Percentiles rank a stretch among this genome's conserved stretches.
Evolutionary conservation across 805 yeast species (phyloP).

Genomic region (Candida vaughaniae): DNA sequence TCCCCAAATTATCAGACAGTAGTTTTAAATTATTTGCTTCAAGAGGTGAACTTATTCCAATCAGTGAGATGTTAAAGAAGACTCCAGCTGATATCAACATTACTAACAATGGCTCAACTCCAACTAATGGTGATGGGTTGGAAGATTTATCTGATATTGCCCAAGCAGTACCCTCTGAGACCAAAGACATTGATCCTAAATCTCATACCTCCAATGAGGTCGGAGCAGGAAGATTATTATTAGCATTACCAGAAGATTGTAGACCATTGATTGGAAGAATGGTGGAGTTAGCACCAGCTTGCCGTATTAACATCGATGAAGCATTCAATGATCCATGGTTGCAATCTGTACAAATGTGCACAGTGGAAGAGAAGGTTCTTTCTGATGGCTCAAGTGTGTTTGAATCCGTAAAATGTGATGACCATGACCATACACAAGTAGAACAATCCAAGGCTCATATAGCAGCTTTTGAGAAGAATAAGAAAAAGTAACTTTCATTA

Average conservation of each 20-base stretch:
- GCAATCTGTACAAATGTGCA: conserved; percentile 64
- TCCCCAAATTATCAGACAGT: conserved; percentile 67
- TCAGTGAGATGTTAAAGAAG: conserved; percentile 50
- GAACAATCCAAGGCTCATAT: conserved; percentile 95
- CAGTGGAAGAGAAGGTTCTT: conserved; percentile 43
- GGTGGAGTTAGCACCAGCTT: conserved; percentile 85
- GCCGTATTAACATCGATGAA: conserved; percentile 78
- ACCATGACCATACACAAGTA: conserved; percentile 83
- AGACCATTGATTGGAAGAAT: conserved; percentile 67
- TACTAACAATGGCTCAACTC: background rate
- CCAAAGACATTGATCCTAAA: conserved; percentile 17
- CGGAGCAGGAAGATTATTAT: conserved; percentile 70
- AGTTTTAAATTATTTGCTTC: conserved; percentile 62
- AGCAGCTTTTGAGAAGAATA: conserved; percentile 86
- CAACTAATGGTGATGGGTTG: conserved; percentile 14
- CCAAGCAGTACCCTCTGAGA: conserved; percentile 6
- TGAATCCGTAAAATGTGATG: conserved; percentile 44
- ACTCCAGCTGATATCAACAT: conserved; percentile 24
- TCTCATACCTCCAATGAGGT: conserved; percentile 63
- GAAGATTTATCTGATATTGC: conserved; percentile 16
- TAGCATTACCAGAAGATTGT: conserved; percentile 69
- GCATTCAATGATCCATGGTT: conserved; percentile 75
- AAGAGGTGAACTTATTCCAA: conserved; percentile 54
- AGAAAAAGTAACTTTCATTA: conserved; percentile 52
- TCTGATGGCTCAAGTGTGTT: conserved; percentile 33